A percentile compares a stretch with the other conserved stretches of the same genome.
Evolutionary conservation across 257 asterid species (phyloP).

Genomic region (Hygrophila difformis): DNA sequence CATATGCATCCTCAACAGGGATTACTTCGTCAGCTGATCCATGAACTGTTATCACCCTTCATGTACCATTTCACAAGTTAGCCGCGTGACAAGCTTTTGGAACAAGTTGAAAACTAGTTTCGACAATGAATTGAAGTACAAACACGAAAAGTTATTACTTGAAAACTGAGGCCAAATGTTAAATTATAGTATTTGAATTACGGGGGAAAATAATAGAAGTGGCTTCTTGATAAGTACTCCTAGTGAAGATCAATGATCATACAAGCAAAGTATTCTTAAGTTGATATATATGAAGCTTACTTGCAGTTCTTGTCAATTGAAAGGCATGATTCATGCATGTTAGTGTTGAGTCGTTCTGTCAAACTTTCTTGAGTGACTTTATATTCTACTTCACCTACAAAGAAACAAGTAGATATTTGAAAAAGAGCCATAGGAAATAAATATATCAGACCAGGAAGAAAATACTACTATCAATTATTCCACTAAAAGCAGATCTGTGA

Average conservation of each 20-base stretch:
- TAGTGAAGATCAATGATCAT: too few species aligned
- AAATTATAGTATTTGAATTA: too few species aligned
- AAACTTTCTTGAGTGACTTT: slow-evolving; percentile 67
- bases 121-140: too few species aligned
- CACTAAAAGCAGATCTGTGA: too few species aligned
- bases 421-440: neutral
- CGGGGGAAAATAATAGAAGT: too few species aligned
- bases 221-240: too few species aligned
- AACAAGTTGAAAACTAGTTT: too few species aligned
- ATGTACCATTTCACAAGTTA: slow-evolving; percentile 5
- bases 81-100: too few species aligned
- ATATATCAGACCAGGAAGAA: neutral
- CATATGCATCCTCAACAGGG: slow-evolving; percentile 59
- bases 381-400: slow-evolving; percentile 48
- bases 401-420: neutral
- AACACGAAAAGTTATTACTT: too few species aligned
- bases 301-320: slow-evolving; percentile 57
- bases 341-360: slow-evolving; percentile 63
- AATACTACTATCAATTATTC: too few species aligned
- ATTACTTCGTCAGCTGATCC: slow-evolving; percentile 68
- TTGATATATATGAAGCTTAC: slow-evolving; percentile 19
- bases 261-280: too few species aligned
- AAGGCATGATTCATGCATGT: slow-evolving; percentile 72
- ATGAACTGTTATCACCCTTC: slow-evolving; percentile 69
- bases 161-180: too few species aligned